Conservation (phyloP, 345 rosid species). For the Cardamine occulta region DNA sequence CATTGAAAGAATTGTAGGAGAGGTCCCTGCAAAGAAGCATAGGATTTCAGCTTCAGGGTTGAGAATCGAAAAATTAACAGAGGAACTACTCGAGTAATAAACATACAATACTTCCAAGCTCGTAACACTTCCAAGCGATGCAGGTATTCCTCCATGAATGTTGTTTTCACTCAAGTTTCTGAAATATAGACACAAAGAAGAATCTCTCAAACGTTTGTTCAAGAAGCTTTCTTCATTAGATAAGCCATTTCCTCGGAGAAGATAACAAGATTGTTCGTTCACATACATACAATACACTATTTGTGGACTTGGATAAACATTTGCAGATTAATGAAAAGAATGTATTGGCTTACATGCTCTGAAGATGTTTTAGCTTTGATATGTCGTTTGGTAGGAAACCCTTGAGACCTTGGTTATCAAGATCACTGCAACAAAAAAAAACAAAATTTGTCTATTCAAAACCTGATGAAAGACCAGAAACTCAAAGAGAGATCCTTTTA, state of each 20-base stretch:
- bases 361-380: constrained; percentile 73
- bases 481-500: constrained; percentile 7
- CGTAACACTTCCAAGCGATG: constrained; percentile 69
- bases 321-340: constrained; percentile 5
- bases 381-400: constrained; percentile 81
- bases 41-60: constrained; percentile 16
- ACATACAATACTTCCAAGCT: constrained; percentile 69
- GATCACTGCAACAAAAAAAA: constrained; percentile 58
- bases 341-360: constrained; percentile 70
- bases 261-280: not conserved
- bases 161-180: constrained; percentile 91
- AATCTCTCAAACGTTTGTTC: constrained; percentile 11
- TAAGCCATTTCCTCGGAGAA: not conserved
- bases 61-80: not conserved
- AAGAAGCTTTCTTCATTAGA: constrained; percentile 5
- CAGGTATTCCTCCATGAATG: constrained; percentile 77
- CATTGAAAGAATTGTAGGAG: constrained; percentile 84
- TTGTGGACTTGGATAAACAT: not conserved
- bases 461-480: constrained; percentile 14
- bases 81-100: not conserved
- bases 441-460: not conserved
- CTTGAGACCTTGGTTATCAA: constrained; percentile 85
- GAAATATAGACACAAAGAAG: constrained; percentile 18
- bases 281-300: not conserved
- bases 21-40: constrained; percentile 68